Percentiles rank a stretch among this genome's conserved stretches.
Evolutionary conservation across 495 filamentous ascomycete species (phyloP).

Genomic region (Aspergillus saccharolyticus): DNA sequence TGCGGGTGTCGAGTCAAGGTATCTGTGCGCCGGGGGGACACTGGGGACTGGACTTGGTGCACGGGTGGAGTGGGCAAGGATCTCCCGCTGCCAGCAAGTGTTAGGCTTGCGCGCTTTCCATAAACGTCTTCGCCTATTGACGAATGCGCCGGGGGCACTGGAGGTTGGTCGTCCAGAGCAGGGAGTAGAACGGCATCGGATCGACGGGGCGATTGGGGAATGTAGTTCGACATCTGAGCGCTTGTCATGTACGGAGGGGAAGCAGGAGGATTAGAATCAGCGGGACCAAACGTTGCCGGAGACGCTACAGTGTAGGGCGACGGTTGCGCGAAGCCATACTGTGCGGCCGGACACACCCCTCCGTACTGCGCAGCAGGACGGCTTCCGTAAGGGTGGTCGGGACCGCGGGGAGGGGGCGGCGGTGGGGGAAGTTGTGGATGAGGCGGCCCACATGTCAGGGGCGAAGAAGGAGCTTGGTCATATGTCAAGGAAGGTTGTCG

Average conservation of each 20-base stretch:
- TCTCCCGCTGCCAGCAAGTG: conserved; percentile 34
- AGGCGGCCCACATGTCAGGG: conserved; percentile 30
- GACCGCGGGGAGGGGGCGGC: conserved; percentile 43
- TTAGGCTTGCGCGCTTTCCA: conserved; percentile 27
- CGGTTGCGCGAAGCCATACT: conserved; percentile 19
- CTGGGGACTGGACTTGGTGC: conserved; percentile 39
- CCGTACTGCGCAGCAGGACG: conserved; percentile 30
- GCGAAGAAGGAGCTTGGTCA: conserved; percentile 31
- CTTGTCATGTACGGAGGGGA: conserved; percentile 26
- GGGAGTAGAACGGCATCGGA: conserved; percentile 22
- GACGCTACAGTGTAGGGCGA: conserved; percentile 23
- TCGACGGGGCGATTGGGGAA: conserved; percentile 27
- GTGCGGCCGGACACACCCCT: conserved; percentile 13
- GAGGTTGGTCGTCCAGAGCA: conserved; percentile 39
- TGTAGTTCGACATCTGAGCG: conserved; percentile 25
- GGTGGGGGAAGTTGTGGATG: conserved; percentile 38
- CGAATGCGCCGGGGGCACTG: conserved; percentile 44
- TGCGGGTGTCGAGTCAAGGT: conserved; percentile 55
- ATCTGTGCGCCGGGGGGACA: conserved; percentile 44
- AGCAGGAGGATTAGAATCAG: conserved; percentile 15
- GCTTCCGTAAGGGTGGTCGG: conserved; percentile 45
- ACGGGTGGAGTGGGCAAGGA: conserved; percentile 37
- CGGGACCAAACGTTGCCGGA: conserved; percentile 23
- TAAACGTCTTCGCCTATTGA: conserved; percentile 26
- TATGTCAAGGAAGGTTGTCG: conserved; percentile 32